Conservation (phyloP, 441 rosid species). For the Populus hybrid region DNA sequence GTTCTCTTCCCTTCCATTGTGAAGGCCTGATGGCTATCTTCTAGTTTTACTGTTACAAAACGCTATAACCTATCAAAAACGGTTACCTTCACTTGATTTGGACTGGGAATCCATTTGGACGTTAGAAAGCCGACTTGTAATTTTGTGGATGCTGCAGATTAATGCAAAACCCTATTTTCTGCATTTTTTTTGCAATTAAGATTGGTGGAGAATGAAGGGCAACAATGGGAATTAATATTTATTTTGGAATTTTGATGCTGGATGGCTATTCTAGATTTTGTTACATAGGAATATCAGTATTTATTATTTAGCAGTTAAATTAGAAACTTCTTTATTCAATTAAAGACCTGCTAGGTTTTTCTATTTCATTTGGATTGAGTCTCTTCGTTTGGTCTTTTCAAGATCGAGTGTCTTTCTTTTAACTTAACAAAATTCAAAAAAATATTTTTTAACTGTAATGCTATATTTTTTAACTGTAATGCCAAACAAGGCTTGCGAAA, state of each 20-base stretch:
- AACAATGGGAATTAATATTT: neutral
- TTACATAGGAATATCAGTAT: neutral
- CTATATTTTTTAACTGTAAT: no score
- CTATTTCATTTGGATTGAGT: neutral
- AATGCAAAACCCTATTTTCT: neutral
- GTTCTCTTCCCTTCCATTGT: neutral
- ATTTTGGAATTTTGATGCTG: no score
- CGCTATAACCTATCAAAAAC: neutral
- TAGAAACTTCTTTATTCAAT: neutral
- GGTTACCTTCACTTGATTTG: neutral
- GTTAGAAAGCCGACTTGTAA: neutral
- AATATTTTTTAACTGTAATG: no score
- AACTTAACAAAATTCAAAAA: no score
- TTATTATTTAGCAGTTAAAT: no score
- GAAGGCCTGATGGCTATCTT: neutral
- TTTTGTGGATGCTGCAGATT: neutral
- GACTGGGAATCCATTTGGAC: neutral
- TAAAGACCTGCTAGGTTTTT: neutral
- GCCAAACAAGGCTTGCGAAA: no score
- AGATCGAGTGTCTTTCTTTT: neutral
- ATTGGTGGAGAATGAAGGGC: neutral
- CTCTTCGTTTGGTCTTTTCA: neutral
- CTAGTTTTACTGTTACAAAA: neutral
- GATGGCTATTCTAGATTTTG: neutral
- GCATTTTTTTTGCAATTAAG: neutral